Evolutionary conservation across 1,284 basidiomycete species (phyloP), one percentile per base, ranked within the genome.

Genomic region (Lignosus rhinocerotis): DNA sequence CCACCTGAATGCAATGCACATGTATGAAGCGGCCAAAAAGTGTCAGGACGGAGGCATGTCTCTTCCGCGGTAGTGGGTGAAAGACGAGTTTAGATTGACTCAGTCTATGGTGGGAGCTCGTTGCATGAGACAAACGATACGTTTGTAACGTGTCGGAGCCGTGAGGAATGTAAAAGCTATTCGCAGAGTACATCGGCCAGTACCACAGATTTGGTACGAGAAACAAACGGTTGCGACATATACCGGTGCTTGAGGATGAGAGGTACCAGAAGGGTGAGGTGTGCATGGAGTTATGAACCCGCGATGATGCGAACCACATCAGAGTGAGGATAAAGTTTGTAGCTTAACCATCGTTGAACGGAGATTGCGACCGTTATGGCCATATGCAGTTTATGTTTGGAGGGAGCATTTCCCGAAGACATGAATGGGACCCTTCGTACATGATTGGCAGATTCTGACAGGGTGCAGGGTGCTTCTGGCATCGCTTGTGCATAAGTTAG

Each of bases 391-490:
- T 25, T 14, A 10, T 7, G 36, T 38, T 25, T 17, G n/a, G 34
- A 43, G 33, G 14, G 50, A n/a, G 16, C 12, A n/a, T 19, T 16
- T 16, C 21, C 6, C 30, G 38, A 25, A 34, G 51, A 53, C 44
- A 25, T 50, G 21, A 30, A 16, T 11, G 19, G 43, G 19, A 19
- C 32, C 21, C 11, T 16, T 50, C 16, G 14, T 43, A 30, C 33
- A 51, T 36, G 34, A 46, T 48, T 62, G 60, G 55, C 57, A 62
- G 60, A 59, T 56, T 51, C 48, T 59, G 60, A 62, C 60, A 62
- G 31, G 31, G n/a, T n/a, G 31, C n/a, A 11, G 33, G n/a, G 21
- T 25, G 30, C 25, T 33, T 41, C 50, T 25, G 25, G n/a, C 19
- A 38, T 25, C 14, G 48, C 30, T 16, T 17, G 50, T 45, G 25